Evolutionary conservation across 208 protist species (phyloP).

Genomic region (Leptomonas seymouri): DNA sequence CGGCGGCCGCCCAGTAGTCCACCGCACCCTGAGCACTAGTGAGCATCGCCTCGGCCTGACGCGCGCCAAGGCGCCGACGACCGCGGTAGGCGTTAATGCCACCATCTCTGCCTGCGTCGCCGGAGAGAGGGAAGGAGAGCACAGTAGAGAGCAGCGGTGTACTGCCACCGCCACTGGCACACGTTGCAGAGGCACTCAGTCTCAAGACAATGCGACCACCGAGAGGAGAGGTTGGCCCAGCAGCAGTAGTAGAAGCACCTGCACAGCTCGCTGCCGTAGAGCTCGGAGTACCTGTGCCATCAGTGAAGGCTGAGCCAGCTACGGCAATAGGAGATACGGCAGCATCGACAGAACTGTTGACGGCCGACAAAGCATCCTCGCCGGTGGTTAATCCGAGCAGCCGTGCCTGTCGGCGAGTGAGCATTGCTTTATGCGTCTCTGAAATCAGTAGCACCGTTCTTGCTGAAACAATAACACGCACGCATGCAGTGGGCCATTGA

Average conservation of each 20-base stretch:
- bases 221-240: not conserved
- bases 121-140: not conserved
- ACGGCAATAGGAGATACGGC: not conserved
- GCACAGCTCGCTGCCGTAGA: not conserved
- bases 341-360: not conserved
- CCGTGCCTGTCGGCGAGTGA: slow-evolving; percentile 31
- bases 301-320: not conserved
- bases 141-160: not conserved
- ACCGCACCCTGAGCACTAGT: slow-evolving; percentile 11
- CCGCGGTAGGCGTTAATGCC: not conserved
- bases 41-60: slow-evolving; percentile 19
- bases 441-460: too few species aligned
- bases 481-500: too few species aligned
- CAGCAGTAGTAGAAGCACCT: not conserved
- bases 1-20: slow-evolving; percentile 18
- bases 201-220: not conserved
- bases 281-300: not conserved
- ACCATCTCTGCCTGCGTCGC: not conserved
- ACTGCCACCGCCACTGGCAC: not conserved
- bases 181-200: not conserved
- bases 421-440: slow-evolving; percentile 21
- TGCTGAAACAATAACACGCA: too few species aligned
- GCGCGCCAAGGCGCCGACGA: slow-evolving; percentile 7
- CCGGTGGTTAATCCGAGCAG: slow-evolving; percentile 23
- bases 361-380: slow-evolving; percentile 1